Conservation (phyloP, 1,284 basidiomycete genomes). For the Ustilago sp. region DNA sequence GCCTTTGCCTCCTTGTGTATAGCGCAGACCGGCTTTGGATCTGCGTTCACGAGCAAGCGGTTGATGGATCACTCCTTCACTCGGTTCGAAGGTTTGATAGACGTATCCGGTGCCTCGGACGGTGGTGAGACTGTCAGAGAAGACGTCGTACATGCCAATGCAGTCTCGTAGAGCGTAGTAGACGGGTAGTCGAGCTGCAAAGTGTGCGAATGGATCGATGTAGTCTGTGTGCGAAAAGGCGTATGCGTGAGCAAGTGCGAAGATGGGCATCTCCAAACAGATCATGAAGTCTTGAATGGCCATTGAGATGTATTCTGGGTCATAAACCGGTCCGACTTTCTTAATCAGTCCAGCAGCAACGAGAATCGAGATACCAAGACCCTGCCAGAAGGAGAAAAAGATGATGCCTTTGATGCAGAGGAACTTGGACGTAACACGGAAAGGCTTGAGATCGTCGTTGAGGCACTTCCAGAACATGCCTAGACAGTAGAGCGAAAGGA, state of each 20-base stretch:
- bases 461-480: slow-evolving; percentile 67
- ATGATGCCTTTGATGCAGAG: slow-evolving; percentile 93
- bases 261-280: slow-evolving; percentile 97
- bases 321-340: slow-evolving; percentile 79
- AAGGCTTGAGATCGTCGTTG: slow-evolving; percentile 61
- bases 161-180: slow-evolving; percentile 81
- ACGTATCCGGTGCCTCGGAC: slow-evolving; percentile 89
- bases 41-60: slow-evolving; percentile 53
- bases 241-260: slow-evolving; percentile 91
- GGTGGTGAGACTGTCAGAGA: slow-evolving; percentile 86
- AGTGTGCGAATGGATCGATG: slow-evolving; percentile 53
- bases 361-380: slow-evolving; percentile 83
- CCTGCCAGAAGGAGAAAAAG: slow-evolving; percentile 98
- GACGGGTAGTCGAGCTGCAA: slow-evolving; percentile 62
- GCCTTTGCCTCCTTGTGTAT: slow-evolving; percentile 83
- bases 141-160: slow-evolving; percentile 82
- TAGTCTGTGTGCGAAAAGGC: slow-evolving; percentile 75
- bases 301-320: slow-evolving; percentile 75
- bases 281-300: slow-evolving; percentile 72
- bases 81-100: slow-evolving; percentile 94
- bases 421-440: slow-evolving; percentile 73
- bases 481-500: slow-evolving; percentile 71
- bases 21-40: slow-evolving; percentile 78
- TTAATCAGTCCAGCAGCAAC: slow-evolving; percentile 84
- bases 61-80: slow-evolving; percentile 86